Percentiles rank a stretch among this genome's conserved stretches.
These are phyloP conservation scores for Diospyros kaki DNA, from an alignment of 148 eudicot species.

Conservation along the genomic window DNA sequence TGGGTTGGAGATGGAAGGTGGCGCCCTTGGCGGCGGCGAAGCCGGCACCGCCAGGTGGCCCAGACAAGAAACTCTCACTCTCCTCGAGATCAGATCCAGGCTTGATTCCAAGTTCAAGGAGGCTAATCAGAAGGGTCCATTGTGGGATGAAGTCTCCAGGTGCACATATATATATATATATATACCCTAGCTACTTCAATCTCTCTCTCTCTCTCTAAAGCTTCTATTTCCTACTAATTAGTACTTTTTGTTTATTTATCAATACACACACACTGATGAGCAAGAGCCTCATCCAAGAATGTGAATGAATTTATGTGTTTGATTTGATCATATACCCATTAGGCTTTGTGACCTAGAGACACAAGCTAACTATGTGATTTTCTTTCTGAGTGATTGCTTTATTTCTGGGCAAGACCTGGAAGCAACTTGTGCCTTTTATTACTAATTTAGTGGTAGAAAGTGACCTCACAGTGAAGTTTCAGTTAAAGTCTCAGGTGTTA, in stretches of 20 bases:
- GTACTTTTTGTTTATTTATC: no score
- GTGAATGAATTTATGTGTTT: neutral
- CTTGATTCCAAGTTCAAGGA: slow-evolving; percentile 92
- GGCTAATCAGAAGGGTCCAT: slow-evolving; percentile 93
- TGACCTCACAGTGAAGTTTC: slow-evolving; percentile 16
- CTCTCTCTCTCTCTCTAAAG: neutral
- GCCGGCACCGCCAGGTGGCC: slow-evolving; percentile 87
- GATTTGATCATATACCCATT: neutral
- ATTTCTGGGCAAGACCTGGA: neutral
- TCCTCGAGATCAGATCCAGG: slow-evolving; percentile 84
- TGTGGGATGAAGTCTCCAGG: slow-evolving; percentile 99
- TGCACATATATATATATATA: neutral
- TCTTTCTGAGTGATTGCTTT: neutral
- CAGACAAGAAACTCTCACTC: slow-evolving; percentile 84
- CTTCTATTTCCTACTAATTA: neutral
- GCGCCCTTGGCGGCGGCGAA: slow-evolving; percentile 20
- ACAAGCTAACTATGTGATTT: no score
- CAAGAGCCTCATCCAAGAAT: no score
- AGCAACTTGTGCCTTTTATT: neutral
- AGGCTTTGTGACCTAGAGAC: neutral
- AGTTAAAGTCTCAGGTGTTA: slow-evolving; percentile 17
- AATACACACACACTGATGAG: no score
- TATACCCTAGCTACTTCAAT: neutral
- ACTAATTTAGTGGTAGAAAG: slow-evolving; percentile 15
- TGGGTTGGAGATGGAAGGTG: slow-evolving; percentile 28